These are phyloP conservation scores for Glonium stellatum DNA, from an alignment of 495 filamentous ascomycete species.

Conservation along the genomic window DNA sequence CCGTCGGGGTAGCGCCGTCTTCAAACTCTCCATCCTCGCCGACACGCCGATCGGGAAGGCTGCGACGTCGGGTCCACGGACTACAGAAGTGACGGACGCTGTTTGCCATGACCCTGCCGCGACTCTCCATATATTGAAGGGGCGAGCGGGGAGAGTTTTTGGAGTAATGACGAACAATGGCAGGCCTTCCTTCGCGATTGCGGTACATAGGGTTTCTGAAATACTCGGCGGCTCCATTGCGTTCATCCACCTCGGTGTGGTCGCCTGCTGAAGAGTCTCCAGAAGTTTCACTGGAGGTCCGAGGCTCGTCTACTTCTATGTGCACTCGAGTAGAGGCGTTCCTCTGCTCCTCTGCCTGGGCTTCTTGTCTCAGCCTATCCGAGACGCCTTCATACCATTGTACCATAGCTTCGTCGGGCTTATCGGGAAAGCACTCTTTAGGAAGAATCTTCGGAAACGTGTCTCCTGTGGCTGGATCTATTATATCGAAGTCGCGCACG, in stretches of 20 bases:
- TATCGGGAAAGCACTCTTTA: constrained; percentile 61
- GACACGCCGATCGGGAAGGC: constrained; percentile 7
- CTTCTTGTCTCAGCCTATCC: constrained; percentile 41
- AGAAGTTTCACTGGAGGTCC: constrained; percentile 28
- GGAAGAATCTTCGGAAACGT: constrained; percentile 73
- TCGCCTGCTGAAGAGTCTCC: constrained; percentile 31
- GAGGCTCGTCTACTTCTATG: constrained; percentile 20
- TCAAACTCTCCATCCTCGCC: constrained; percentile 21
- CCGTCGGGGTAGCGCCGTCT: constrained; percentile 15
- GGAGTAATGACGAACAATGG: constrained; percentile 29
- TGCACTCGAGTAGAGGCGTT: constrained; percentile 19
- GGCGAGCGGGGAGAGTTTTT: constrained; percentile 16
- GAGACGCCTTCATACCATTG: constrained; percentile 74
- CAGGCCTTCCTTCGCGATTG: constrained; percentile 30
- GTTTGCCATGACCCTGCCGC: constrained; percentile 29
- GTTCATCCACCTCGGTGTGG: constrained; percentile 29
- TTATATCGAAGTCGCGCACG: constrained; percentile 65
- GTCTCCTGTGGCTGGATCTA: constrained; percentile 62
- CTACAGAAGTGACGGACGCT: constrained; percentile 30
- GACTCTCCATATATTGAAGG: constrained; percentile 27
- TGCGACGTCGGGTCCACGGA: constrained; percentile 13
- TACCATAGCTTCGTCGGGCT: constrained; percentile 70
- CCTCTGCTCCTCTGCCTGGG: constrained; percentile 29
- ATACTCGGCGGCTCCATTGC: constrained; percentile 33
- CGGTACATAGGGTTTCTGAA: constrained; percentile 38